phyloP scores from a whole-genome alignment of 2,329 filamentous ascomycete genomes.

The Acrocalymma vagum region DNA sequence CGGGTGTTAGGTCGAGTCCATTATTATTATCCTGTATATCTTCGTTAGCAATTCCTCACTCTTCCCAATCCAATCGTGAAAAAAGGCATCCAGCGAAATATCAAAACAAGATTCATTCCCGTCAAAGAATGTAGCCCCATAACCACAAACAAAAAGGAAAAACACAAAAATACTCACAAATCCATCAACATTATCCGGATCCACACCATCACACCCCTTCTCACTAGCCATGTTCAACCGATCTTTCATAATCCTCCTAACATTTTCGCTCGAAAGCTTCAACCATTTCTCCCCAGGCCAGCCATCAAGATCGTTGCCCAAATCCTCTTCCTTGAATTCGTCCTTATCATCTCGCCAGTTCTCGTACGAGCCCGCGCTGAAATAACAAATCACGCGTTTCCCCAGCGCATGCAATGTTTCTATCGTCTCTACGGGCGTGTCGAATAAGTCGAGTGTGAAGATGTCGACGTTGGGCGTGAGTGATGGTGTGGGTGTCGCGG shows the following conservation, averaged over 20 bases:
- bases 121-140: neutral
- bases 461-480: conserved; percentile 63
- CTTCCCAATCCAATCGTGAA: neutral
- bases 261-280: conserved; percentile 63
- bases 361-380: conserved; percentile 76
- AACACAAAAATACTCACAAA: conserved; percentile 55
- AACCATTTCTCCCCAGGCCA: conserved; percentile 76
- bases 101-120: neutral
- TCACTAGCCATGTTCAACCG: conserved; percentile 66
- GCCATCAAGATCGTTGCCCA: conserved; percentile 66
- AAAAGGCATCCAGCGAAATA: too few species aligned
- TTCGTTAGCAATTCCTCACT: neutral
- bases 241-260: conserved; percentile 70
- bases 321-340: conserved; percentile 63
- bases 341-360: conserved; percentile 66
- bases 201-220: conserved; percentile 74
- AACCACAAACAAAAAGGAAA: neutral
- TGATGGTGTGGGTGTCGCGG: conserved; percentile 45
- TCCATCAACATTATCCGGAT: conserved; percentile 76
- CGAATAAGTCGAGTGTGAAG: conserved; percentile 70
- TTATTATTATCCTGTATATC: conserved; percentile 61
- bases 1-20: conserved; percentile 65
- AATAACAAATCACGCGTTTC: conserved; percentile 77
- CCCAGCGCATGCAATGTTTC: conserved; percentile 57
- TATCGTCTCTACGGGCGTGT: conserved; percentile 59